Evolutionary conservation across 495 filamentous ascomycete species (phyloP), one percentile per base, ranked within the genome.

Genomic region (Cercophora samala): DNA sequence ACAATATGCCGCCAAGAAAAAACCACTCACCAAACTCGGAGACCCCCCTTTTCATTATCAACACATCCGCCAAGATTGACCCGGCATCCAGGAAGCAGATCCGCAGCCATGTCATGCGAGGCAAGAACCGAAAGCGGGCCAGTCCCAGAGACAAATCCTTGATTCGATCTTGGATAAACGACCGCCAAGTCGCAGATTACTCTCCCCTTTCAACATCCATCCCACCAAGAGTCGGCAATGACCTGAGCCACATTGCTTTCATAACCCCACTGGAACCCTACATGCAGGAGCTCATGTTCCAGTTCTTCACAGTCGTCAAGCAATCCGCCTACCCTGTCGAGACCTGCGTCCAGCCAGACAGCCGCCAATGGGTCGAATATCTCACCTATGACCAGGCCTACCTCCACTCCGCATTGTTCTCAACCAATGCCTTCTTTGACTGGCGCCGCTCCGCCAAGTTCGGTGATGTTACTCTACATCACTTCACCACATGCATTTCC

Each of bases 101-200:
- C 56, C 70, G 70, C 29, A 72, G 70, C 58, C 68, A 72, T 66
- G 70, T 70, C 42, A 73, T 73, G 71, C 71, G 64, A 6, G 71
- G 71, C 15, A 73, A 70, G 64, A 73, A 73, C 60, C 68, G 69
- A 52, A 70, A 64, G 42, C 66, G 53, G 1, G 21, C 2, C 23
- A 17, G 6, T 19, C 52, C 6, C 22, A 2, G 23, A 4, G n/a
- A 19, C 9, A 23, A 54, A 3, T 21, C 23, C 24, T 4, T 18
- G 15, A 15, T 62, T 19, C 42, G 61, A 8, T 71, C 69, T 3
- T 66, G 69, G 64, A 67, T 71, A 60, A 67, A 67, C 61, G 53
- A 21, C 63, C 25, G 53, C 6, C 51, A 63, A 23, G 46, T 9
- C 42, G 4, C 9, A 21, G 29, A 3, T 4, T 8, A 24, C 17